Evolutionary conservation across 139 green algal genomes (phyloP), one percentile per base, ranked within the genome.

Genomic region (Deuterostichococcus epilithicus): DNA sequence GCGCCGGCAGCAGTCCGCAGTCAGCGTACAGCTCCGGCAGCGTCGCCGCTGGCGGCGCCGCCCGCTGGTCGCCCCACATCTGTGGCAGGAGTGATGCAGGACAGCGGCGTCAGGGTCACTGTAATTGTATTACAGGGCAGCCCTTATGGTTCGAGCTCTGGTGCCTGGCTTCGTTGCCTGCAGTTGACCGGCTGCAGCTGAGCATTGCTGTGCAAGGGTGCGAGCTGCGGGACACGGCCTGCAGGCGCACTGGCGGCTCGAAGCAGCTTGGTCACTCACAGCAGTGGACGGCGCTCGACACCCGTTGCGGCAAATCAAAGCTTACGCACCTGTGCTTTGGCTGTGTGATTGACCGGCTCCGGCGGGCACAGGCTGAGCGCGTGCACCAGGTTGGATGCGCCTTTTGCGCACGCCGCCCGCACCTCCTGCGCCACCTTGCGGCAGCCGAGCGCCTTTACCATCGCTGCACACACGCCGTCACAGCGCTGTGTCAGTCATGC

Each of bases 1-100:
- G 47, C 34, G 37, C 47, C 0, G 33, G 15, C 32, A 68, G 25
- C 60, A 85, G 75, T 38, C 45, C 38, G 0, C 60, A 35, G 58
- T 84, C 76, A 0, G 42, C 28, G 37, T 63, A 76, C 0, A 85
- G 45, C 52, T 74, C 72, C 23, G 68, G 35, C 72, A 85, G 36
- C 5, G 77, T 74, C 18, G 72, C 77, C 1, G 78, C 36, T 1
- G 37, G 6, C 1, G 81, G 76, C 22, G 76, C 81, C 10, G 59
- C 52, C 15, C 81, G 72, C 23, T 72, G 34, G 59, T 47, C 26
- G 45, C 44, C 4, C 76, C 78, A 85, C 28, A 75, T 72, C 65
- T 79, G 75, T 70, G 42, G 35, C 42, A 52, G 13, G 42, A 13
- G 42, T 52, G 42, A 52, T 13, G 42, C 42, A 52, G 8, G 13